These are phyloP conservation scores for Coniosporium tulheliwenetii DNA, from an alignment of 2,329 filamentous ascomycete species.

Conservation along the genomic window DNA sequence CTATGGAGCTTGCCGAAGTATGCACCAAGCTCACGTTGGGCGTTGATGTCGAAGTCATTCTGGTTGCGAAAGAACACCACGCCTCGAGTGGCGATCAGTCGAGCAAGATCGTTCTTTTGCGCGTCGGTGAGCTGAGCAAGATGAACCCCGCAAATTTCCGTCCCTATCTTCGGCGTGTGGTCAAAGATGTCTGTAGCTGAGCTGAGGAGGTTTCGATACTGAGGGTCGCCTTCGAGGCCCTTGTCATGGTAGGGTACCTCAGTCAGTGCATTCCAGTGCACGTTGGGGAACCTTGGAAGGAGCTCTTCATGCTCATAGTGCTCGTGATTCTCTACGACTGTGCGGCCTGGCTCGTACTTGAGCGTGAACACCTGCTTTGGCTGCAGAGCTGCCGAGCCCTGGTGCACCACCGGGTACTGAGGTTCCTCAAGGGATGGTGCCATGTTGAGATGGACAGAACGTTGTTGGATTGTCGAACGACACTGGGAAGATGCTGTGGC, in stretches of 20 bases:
- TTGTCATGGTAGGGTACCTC: slow-evolving; percentile 37
- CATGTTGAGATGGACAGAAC: no score
- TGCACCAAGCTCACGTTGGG: slow-evolving; percentile 33
- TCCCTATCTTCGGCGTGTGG: slow-evolving; percentile 40
- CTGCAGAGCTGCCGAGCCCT: no score
- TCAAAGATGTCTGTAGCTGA: slow-evolving; percentile 40
- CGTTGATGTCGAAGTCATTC: slow-evolving; percentile 36
- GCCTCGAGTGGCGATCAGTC: slow-evolving; percentile 36
- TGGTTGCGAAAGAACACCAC: slow-evolving; percentile 44
- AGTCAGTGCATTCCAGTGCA: slow-evolving; percentile 34
- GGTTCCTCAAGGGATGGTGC: no score
- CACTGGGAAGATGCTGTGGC: no score
- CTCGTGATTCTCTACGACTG: slow-evolving; percentile 26
- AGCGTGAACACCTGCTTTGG: no score
- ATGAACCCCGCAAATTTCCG: slow-evolving; percentile 35
- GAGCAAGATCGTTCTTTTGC: slow-evolving; percentile 38
- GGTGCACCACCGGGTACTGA: no score
- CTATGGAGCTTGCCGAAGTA: slow-evolving; percentile 39
- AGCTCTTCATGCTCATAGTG: slow-evolving; percentile 38
- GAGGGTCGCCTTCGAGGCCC: slow-evolving; percentile 35
- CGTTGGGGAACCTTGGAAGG: slow-evolving; percentile 34
- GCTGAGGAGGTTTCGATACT: slow-evolving; percentile 36
- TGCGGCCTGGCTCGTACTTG: slow-evolving; percentile 32
- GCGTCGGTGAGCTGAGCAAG: slow-evolving; percentile 32
- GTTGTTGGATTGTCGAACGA: no score